Percentiles rank a stretch among this genome's conserved stretches.
Evolutionary conservation across 2,329 filamentous ascomycete species (phyloP).

Genomic region (Pseudogymnoascus sp.): DNA sequence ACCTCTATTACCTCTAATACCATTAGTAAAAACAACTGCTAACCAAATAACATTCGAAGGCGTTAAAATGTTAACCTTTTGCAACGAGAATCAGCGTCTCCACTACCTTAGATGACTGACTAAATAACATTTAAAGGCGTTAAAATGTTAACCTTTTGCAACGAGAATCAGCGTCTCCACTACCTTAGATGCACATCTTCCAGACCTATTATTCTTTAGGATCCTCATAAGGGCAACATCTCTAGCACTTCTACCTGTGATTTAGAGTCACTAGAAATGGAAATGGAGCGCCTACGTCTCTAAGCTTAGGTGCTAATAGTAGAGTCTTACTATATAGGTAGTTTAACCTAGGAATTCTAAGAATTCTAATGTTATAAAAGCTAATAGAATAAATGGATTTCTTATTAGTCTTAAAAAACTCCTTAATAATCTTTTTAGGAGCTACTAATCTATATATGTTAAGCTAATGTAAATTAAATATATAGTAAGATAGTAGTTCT

Average conservation of each 20-base stretch:
- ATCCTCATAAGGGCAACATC: no score
- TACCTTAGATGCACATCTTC: no score
- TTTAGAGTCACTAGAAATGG: not conserved
- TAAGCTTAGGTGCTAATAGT: not conserved
- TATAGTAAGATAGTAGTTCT: no score
- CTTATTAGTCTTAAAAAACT: conserved; percentile 13
- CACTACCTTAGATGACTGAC: no score
- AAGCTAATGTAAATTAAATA: not conserved
- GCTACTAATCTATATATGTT: conserved; percentile 8
- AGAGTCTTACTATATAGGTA: not conserved
- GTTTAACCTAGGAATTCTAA: not conserved
- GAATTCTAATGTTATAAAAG: not conserved
- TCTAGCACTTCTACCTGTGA: not conserved
- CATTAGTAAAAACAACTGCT: not conserved
- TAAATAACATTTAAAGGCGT: no score
- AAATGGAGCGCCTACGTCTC: not conserved
- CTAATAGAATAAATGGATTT: not conserved
- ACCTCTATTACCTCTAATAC: not conserved
- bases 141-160: no score
- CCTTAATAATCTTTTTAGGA: conserved; percentile 5
- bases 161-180: no score
- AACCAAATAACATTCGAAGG: no score
- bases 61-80: no score
- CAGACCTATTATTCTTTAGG: no score
- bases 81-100: no score